Percentiles rank a stretch among this genome's conserved stretches.
Conservation (phyloP, 768 basidiomycete species). For the Kwoniella dendrophila region DNA sequence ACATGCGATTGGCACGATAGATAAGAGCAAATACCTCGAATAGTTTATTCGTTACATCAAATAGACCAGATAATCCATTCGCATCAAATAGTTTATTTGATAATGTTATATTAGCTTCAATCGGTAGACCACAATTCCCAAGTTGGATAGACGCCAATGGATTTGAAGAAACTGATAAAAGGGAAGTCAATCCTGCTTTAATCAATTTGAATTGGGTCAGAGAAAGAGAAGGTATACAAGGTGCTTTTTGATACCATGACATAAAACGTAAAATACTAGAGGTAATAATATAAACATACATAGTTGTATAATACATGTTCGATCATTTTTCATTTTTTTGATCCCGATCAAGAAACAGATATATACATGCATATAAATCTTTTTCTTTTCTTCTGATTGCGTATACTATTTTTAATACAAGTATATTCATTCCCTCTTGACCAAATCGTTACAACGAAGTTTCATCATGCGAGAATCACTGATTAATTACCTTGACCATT, state of each 20-base stretch:
- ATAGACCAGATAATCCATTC: constrained; percentile 74
- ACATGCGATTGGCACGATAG: constrained; percentile 55
- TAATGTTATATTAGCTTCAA: constrained; percentile 69
- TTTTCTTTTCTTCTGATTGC: not conserved
- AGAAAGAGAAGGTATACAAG: constrained; percentile 16
- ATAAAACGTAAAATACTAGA: too few species aligned
- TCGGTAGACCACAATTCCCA: constrained; percentile 77
- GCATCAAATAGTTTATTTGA: constrained; percentile 73
- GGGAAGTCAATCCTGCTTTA: constrained; percentile 70
- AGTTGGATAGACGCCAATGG: constrained; percentile 74
- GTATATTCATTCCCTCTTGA: too few species aligned
- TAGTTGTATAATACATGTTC: not conserved
- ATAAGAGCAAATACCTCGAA: constrained; percentile 85
- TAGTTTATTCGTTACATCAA: constrained; percentile 64
- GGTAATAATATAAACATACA: not conserved
- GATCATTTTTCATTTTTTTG: not conserved
- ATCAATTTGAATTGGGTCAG: constrained; percentile 15
- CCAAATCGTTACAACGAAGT: too few species aligned
- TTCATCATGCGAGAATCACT: not conserved
- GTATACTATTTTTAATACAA: not conserved
- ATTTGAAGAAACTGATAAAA: constrained; percentile 69
- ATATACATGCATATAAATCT: too few species aligned
- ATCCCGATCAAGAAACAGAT: too few species aligned
- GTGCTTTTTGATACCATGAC: too few species aligned
- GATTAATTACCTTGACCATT: constrained; percentile 9